Evolutionary conservation across 1,139 yeast genomes (phyloP).

Genomic region (Suhomyces maxii): DNA sequence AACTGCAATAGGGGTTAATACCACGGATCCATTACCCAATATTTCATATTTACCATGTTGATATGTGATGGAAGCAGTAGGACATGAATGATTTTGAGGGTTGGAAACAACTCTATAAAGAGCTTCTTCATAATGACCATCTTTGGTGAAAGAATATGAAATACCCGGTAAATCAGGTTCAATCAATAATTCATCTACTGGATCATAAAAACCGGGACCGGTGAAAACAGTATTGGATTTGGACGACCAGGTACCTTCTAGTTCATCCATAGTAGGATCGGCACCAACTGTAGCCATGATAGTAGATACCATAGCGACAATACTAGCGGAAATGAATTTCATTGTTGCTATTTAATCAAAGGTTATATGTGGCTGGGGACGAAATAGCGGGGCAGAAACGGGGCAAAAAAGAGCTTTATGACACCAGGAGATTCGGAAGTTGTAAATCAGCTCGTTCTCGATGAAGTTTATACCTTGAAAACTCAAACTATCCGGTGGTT

Average conservation of each 20-base stretch:
- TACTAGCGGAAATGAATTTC: conserved; percentile 9
- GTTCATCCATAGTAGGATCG: conserved; percentile 31
- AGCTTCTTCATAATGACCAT: conserved; percentile 91
- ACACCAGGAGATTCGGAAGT: no score
- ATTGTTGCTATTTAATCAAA: conserved; percentile 1
- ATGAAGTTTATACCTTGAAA: no score
- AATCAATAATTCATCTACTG: conserved; percentile 86
- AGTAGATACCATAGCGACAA: conserved; percentile 5
- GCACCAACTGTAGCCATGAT: conserved; percentile 9
- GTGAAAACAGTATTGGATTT: conserved; percentile 93
- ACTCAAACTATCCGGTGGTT: neutral
- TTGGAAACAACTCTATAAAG: conserved; percentile 74
- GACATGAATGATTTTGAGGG: conserved; percentile 74
- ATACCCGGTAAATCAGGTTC: conserved; percentile 97
- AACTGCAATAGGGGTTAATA: conserved; percentile 71
- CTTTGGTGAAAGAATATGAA: conserved; percentile 86
- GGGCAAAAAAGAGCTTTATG: no score
- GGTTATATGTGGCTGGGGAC: neutral
- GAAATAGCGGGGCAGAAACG: neutral
- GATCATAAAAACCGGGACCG: conserved; percentile 96
- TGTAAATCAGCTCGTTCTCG: no score
- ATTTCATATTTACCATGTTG: conserved; percentile 86
- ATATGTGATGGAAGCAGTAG: conserved; percentile 75
- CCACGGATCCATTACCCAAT: conserved; percentile 63
- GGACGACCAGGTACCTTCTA: conserved; percentile 93